Evolutionary conservation across 169 alveolate species (phyloP).

Genomic region (Eimeria necatrix): DNA sequence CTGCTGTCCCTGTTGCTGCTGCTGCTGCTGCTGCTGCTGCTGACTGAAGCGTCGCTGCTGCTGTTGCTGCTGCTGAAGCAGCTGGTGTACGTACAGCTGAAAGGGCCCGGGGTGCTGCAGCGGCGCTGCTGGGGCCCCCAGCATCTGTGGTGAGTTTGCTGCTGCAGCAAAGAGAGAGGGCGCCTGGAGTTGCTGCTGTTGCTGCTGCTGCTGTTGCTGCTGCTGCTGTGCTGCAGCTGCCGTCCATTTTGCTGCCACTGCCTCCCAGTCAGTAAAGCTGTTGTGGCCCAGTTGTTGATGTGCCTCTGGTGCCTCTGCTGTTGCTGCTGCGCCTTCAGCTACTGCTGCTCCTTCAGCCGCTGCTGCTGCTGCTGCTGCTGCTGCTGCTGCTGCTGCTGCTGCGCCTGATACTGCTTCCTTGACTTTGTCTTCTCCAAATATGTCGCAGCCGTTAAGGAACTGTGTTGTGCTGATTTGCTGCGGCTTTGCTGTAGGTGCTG

Average conservation of each 20-base stretch:
- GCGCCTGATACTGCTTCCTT: not conserved
- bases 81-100: not conserved
- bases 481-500: not conserved
- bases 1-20: slow-evolving; percentile 7
- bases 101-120: not conserved
- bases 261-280: not conserved
- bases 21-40: not conserved
- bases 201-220: not conserved
- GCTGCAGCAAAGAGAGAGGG: not conserved
- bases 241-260: not conserved
- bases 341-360: not conserved
- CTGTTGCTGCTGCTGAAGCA: not conserved
- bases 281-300: too few species aligned
- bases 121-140: not conserved
- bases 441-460: too few species aligned
- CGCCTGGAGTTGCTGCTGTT: not conserved
- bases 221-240: not conserved
- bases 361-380: not conserved
- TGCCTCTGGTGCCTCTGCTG: not conserved
- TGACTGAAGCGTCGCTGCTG: not conserved
- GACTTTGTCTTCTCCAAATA: too few species aligned
- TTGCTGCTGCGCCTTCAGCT: not conserved
- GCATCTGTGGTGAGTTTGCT: not conserved
- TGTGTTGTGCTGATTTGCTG: too few species aligned
- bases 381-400: not conserved